phyloP scores from a whole-genome alignment of 805 yeast genomes.

The Wickerhamomyces kurtzmanii region DNA sequence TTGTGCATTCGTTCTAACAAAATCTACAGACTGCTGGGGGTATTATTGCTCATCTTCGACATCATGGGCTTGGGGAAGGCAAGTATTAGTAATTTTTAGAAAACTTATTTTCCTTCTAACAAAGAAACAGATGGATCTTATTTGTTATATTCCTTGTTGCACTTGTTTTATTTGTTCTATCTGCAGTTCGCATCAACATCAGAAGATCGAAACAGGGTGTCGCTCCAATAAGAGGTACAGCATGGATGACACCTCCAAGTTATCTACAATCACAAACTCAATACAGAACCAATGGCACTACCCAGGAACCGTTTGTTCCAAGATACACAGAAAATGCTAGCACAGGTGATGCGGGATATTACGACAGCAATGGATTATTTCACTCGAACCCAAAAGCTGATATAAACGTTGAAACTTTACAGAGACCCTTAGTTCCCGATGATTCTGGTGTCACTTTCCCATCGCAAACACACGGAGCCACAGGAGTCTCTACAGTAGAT shows the following conservation, averaged over 20 bases:
- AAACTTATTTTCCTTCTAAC: slow-evolving; percentile 12
- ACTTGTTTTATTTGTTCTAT: slow-evolving; percentile 33
- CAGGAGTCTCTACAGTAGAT: slow-evolving; percentile 10
- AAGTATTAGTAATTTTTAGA: too few species aligned
- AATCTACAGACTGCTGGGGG: slow-evolving; percentile 9
- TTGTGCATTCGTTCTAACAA: background rate
- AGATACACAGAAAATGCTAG: slow-evolving; percentile 57
- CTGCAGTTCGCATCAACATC: slow-evolving; percentile 45
- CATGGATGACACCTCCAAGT: slow-evolving; percentile 85
- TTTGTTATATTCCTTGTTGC: slow-evolving; percentile 50
- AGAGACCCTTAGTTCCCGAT: slow-evolving; percentile 3
- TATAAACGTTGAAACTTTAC: background rate
- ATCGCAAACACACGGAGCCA: background rate
- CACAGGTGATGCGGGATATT: slow-evolving; percentile 70
- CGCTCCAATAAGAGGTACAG: slow-evolving; percentile 63
- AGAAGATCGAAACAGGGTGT: slow-evolving; percentile 32
- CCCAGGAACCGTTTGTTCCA: slow-evolving; percentile 50
- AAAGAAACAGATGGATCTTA: slow-evolving; percentile 23
- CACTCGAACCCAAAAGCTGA: slow-evolving; percentile 22
- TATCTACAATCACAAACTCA: slow-evolving; percentile 44
- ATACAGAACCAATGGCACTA: slow-evolving; percentile 12
- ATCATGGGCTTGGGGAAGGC: slow-evolving; percentile 11
- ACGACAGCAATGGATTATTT: slow-evolving; percentile 52
- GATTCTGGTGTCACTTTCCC: slow-evolving; percentile 2
- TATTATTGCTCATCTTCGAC: slow-evolving; percentile 5